Conservation (phyloP, 768 basidiomycete species). For the Mycena leptocephala region DNA sequence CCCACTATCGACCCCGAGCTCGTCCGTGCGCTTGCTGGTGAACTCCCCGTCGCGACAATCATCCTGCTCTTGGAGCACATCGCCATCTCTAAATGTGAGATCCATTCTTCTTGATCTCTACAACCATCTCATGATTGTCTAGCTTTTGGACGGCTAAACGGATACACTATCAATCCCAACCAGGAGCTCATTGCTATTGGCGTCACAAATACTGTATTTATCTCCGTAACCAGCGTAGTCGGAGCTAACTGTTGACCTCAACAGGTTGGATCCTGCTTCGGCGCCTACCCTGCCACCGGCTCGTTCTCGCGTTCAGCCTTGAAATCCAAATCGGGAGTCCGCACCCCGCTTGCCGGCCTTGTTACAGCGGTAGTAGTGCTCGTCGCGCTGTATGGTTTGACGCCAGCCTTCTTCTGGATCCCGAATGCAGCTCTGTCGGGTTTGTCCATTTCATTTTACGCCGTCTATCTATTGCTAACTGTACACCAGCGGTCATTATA, state of each 20-base stretch:
- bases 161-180: slow-evolving; percentile 94
- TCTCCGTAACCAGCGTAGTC: too few species aligned
- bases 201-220: slow-evolving; percentile 83
- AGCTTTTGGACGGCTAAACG: slow-evolving; percentile 96
- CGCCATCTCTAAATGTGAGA: slow-evolving; percentile 92
- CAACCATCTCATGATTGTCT: background rate
- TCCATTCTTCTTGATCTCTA: slow-evolving; percentile 22
- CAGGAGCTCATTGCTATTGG: slow-evolving; percentile 98
- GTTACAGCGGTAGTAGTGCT: slow-evolving; percentile 91
- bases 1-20: slow-evolving; percentile 62
- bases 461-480: background rate
- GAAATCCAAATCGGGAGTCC: slow-evolving; percentile 97
- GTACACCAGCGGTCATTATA: slow-evolving; percentile 83
- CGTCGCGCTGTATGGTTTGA: slow-evolving; percentile 95
- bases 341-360: slow-evolving; percentile 93
- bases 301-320: slow-evolving; percentile 99
- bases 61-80: slow-evolving; percentile 96
- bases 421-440: slow-evolving; percentile 82
- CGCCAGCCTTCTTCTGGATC: slow-evolving; percentile 94
- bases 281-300: slow-evolving; percentile 96
- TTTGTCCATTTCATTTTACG: background rate
- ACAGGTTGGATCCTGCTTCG: slow-evolving; percentile 86
- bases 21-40: slow-evolving; percentile 77
- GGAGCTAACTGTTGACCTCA: background rate
- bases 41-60: slow-evolving; percentile 90